Evolutionary conservation across 805 yeast genomes (phyloP).

Genomic region (Nakazawaea sp.): DNA sequence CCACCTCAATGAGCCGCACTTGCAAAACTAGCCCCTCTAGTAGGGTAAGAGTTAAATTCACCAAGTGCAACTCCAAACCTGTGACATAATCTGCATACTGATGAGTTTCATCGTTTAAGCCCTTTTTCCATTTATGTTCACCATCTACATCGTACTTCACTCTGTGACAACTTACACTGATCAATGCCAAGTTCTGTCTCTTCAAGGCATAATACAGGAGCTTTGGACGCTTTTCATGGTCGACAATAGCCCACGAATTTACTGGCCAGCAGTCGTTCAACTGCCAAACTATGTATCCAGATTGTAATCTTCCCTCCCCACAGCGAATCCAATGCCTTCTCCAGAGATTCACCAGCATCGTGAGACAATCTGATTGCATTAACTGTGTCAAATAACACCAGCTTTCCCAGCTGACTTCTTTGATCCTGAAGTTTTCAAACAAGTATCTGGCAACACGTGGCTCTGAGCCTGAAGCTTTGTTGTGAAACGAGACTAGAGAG

Average conservation of each 20-base stretch:
- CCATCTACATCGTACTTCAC: constrained; percentile 9
- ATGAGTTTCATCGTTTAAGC: constrained; percentile 17
- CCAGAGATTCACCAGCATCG: constrained; percentile 39
- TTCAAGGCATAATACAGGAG: constrained; percentile 40
- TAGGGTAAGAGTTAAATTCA: constrained; percentile 22
- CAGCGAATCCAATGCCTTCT: constrained; percentile 35
- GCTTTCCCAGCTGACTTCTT: constrained; percentile 24
- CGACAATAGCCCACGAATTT: constrained; percentile 43
- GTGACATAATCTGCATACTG: constrained; percentile 21
- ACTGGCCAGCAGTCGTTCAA: constrained; percentile 49
- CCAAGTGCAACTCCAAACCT: constrained; percentile 34
- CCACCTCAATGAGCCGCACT: constrained; percentile 20
- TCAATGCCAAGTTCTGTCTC: constrained; percentile 29
- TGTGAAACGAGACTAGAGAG: constrained; percentile 35
- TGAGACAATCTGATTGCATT: constrained; percentile 44
- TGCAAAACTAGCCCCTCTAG: constrained; percentile 19
- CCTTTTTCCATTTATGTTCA: constrained; percentile 12
- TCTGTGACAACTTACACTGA: constrained; percentile 29
- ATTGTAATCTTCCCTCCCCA: constrained; percentile 25
- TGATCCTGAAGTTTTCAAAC: constrained; percentile 30
- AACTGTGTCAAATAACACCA: constrained; percentile 49
- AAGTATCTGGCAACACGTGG: constrained; percentile 39
- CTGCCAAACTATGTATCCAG: constrained; percentile 50
- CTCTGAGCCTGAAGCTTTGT: constrained; percentile 42
- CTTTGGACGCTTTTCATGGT: constrained; percentile 34